Percentiles rank a stretch among this genome's conserved stretches.
These are phyloP conservation scores for Fusarium transvaalense DNA, from an alignment of 2,329 filamentous ascomycete species.

Conservation along the genomic window DNA sequence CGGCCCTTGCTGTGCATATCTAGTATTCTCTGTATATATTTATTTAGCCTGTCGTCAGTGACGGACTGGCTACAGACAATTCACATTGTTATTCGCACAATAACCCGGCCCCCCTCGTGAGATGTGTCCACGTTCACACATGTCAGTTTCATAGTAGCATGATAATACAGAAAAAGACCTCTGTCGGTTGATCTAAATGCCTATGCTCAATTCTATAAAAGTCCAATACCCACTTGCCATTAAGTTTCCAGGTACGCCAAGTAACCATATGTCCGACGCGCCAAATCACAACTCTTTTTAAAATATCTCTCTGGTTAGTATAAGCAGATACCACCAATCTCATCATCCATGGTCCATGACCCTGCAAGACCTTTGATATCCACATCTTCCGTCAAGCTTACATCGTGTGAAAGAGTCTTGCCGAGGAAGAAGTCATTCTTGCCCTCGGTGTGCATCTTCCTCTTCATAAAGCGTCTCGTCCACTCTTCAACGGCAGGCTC, in stretches of 20 bases:
- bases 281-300: background rate
- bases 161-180: too few relatives aligned
- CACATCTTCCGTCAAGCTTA: slow-evolving; percentile 58
- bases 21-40: slow-evolving; percentile 43
- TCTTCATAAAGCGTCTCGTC: slow-evolving; percentile 69
- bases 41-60: slow-evolving; percentile 22
- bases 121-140: background rate
- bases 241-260: slow-evolving; percentile 2
- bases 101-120: background rate
- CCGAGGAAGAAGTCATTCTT: slow-evolving; percentile 70
- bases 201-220: background rate
- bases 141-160: background rate
- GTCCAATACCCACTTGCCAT: background rate
- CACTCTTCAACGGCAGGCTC: slow-evolving; percentile 84
- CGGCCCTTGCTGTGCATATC: slow-evolving; percentile 34
- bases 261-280: background rate
- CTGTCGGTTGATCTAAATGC: background rate
- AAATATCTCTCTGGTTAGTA: slow-evolving; percentile 54
- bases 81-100: slow-evolving; percentile 23
- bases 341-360: slow-evolving; percentile 89
- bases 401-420: slow-evolving; percentile 60
- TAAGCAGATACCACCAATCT: slow-evolving; percentile 73
- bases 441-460: slow-evolving; percentile 62
- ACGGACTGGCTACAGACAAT: slow-evolving; percentile 20
- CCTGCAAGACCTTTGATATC: slow-evolving; percentile 78